phyloP scores from a whole-genome alignment of 805 yeast genomes.

The Candida odintsovae region DNA sequence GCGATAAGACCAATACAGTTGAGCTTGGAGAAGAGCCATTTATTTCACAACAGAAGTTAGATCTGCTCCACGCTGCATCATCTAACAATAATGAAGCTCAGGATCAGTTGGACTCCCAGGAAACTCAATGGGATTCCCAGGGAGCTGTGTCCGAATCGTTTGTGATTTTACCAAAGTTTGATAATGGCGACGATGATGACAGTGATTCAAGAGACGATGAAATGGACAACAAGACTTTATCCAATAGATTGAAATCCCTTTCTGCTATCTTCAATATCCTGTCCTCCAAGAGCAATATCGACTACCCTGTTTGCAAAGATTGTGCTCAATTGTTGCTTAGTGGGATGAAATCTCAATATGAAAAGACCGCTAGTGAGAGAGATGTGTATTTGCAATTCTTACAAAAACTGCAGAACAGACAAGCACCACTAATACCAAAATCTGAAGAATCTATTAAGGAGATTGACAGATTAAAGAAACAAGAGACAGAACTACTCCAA shows the following conservation, averaged over 20 bases:
- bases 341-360: constrained; percentile 63
- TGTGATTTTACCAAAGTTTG: constrained; percentile 24
- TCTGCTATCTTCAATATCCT: constrained; percentile 66
- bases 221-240: constrained; percentile 34
- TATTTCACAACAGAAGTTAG: constrained; percentile 15
- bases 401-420: constrained; percentile 57
- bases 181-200: constrained; percentile 17
- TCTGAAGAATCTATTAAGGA: constrained; percentile 21
- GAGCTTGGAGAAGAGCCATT: constrained; percentile 21
- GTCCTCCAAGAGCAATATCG: constrained; percentile 68
- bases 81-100: constrained; percentile 2
- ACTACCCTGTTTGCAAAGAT: constrained; percentile 83
- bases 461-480: constrained; percentile 24
- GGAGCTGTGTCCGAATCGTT: constrained; percentile 19
- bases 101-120: no score
- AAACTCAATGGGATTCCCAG: constrained; percentile 7
- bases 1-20: constrained; percentile 2
- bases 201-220: constrained; percentile 21
- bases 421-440: constrained; percentile 30
- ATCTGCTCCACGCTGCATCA: neutral
- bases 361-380: constrained; percentile 68
- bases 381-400: constrained; percentile 73
- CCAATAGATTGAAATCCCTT: constrained; percentile 46
- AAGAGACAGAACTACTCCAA: constrained; percentile 38
- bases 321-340: constrained; percentile 67